Base-by-base conservation (phyloP, 192 early-diverging fungal species). In the Backusella tuberculispora region DNA sequence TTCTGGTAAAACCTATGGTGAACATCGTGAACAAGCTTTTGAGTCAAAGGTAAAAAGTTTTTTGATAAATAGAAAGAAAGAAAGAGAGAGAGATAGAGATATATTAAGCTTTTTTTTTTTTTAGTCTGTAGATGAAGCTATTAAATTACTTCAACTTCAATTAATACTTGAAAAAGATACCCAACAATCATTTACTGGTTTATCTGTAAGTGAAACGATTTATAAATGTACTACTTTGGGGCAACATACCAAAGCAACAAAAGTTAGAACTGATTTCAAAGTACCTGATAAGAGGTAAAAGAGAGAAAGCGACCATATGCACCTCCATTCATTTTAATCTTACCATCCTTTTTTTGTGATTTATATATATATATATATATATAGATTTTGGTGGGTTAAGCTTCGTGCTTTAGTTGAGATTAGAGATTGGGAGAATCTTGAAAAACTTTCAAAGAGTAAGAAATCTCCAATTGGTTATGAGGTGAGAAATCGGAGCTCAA, bases 371-470 rank as follows among this genome's bases (percentile, higher is more conserved):
- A 34, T 34, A 34, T 2, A 34, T 34, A 34, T 34, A 34, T 15
- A 26, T 69, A 87, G 94, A 45, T 98, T 93, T 78, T 95, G 91
- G 90, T 96, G 95, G 95, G 87, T 99, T 47, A 96, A 94, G 71
- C 74, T 97, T 13, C 91, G 88, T 6, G 93, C 94, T 0, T 81
- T 99, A 7, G 94, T 97, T 0, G 82, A 88, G 74, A 84, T 89
- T 8, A 82, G 92, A 15, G 93, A 97, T 71, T 99, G 94, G 95
- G 90, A 92, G 5, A 92, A 93, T 40, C 83, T 99, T 65, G 95
- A 96, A 19, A 94, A 92, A 40, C 68, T 95, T 15, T 84, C 93
- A 14, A 88, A 88, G 43, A 89, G 88, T 29, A 90, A 90, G 45
- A 95, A 93, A 66, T 90, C 93, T 38, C 94, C 94, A 0, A 92